Evolutionary conservation across 2,329 filamentous ascomycete species (phyloP), one percentile per base, ranked within the genome.

Genomic region (Raffaelea deltoideospora): DNA sequence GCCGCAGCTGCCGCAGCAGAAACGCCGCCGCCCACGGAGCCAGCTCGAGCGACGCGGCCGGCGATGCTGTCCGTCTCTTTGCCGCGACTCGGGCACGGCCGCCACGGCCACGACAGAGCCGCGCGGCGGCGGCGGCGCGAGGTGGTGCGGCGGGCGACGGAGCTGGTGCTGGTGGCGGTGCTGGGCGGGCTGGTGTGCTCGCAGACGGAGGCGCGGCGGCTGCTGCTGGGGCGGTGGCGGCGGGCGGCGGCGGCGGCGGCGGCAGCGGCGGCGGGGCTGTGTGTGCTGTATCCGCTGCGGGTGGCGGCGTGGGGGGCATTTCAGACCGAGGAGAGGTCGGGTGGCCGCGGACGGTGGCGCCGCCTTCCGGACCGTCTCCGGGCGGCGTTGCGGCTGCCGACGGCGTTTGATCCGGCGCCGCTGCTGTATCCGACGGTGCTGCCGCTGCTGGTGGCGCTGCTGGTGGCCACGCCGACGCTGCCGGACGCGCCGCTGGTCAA

Each of bases 381-480:
- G n/a, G n/a, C n/a, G n/a, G n/a, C n/a, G n/a, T n/a, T n/a, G n/a
- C 4, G n/a, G n/a, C 7, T 94, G 27, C 85, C 86, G 1, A 61
- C 74, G 4, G 67, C 72, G n/a, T 93, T 95, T 56, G 88, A 96
- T 50, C 87, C 86, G 3, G 88, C 88, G 7, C 84, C 87, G 10
- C 65, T 94, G n/a, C 57, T 95, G 39, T 96, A 95, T 52, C 88
- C 88, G 15, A 69, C 79, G 6, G 58, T 77, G 3, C 65, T 94
- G 22, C 84, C 87, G 1, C 58, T 87, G 14, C 65, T 87, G 32
- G 79, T 90, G 21, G 76, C 86, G 2, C 61, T 90, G 5, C 76
- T 87, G 10, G 65, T 94, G 30, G 72, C 76, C 8, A 64, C 67
- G 35, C 67, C 70, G 34, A 73, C 72, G 32, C 58, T 93, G 8